A percentile compares a stretch with the other conserved stretches of the same genome.
Evolutionary conservation across 1,284 basidiomycete species (phyloP).

Genomic region (Ceratobasidium sp.): DNA sequence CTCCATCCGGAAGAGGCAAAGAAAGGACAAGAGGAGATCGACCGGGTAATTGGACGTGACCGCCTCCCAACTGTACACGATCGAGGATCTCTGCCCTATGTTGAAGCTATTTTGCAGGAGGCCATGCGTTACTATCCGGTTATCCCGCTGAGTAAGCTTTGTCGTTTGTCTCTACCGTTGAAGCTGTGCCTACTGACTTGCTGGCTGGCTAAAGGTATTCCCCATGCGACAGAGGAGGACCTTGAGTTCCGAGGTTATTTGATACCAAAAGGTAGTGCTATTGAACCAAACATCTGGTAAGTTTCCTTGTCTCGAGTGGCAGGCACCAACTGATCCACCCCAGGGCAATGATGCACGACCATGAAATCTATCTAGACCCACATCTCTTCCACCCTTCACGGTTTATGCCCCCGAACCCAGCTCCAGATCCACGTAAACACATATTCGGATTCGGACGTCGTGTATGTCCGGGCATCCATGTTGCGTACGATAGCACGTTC

Average conservation of each 20-base stretch:
- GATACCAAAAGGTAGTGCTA: slow-evolving; percentile 28
- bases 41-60: slow-evolving; percentile 40
- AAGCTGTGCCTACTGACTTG: too few relatives aligned
- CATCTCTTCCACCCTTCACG: slow-evolving; percentile 32
- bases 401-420: slow-evolving; percentile 39
- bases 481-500: slow-evolving; percentile 46
- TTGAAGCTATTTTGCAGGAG: slow-evolving; percentile 55
- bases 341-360: slow-evolving; percentile 48
- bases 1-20: slow-evolving; percentile 45
- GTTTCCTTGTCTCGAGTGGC: background rate
- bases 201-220: background rate
- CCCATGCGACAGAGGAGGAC: slow-evolving; percentile 11
- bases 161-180: background rate
- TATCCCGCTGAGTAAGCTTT: slow-evolving; percentile 14
- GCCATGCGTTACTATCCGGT: slow-evolving; percentile 33
- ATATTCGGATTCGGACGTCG: slow-evolving; percentile 39
- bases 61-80: slow-evolving; percentile 38
- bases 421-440: slow-evolving; percentile 38
- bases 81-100: slow-evolving; percentile 35
- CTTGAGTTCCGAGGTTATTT: slow-evolving; percentile 28
- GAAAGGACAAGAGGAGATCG: slow-evolving; percentile 43
- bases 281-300: slow-evolving; percentile 31
- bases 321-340: background rate
- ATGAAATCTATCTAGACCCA: slow-evolving; percentile 44
- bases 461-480: slow-evolving; percentile 48